Percentiles rank a stretch among this genome's conserved stretches.
Conservation (phyloP, 257 asterid species). For the Linaria vulgaris region DNA sequence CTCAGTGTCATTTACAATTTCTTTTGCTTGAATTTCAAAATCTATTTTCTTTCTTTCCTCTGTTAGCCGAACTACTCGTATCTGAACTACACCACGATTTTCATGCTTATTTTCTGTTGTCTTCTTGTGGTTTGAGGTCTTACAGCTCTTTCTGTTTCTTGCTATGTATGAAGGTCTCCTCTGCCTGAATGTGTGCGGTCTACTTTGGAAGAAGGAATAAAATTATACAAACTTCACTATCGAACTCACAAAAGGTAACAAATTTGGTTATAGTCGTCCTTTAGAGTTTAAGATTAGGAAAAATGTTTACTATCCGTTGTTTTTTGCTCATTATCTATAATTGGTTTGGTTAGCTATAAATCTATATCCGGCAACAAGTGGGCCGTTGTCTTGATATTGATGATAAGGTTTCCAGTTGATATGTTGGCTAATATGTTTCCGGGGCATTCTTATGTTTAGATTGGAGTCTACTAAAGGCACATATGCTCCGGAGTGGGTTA, state of each 20-base stretch:
- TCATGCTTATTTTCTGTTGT: slow-evolving; percentile 15
- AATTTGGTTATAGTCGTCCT: slow-evolving; percentile 10
- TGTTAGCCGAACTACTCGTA: slow-evolving; percentile 7
- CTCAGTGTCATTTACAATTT: too few species aligned
- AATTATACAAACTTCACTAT: slow-evolving; percentile 67
- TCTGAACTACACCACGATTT: neutral
- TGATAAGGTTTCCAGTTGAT: slow-evolving; percentile 13
- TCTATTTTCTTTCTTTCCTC: neutral
- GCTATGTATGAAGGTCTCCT: slow-evolving; percentile 63
- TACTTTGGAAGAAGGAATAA: slow-evolving; percentile 79
- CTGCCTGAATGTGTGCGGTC: slow-evolving; percentile 70
- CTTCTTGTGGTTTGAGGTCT: slow-evolving; percentile 24
- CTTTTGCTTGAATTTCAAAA: slow-evolving; percentile 11
- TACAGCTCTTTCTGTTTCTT: slow-evolving; percentile 28
- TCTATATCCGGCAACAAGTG: slow-evolving; percentile 8
- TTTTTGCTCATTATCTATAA: neutral
- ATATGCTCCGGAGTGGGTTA: slow-evolving; percentile 69
- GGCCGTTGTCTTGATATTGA: slow-evolving; percentile 12
- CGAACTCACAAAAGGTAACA: slow-evolving; percentile 65
- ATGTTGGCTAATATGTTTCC: slow-evolving; percentile 9
- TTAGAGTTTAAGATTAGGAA: neutral
- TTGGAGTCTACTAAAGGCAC: slow-evolving; percentile 82
- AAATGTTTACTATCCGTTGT: too few species aligned
- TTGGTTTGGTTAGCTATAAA: neutral
- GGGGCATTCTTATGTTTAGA: slow-evolving; percentile 44